Base-by-base conservation (phyloP, 495 filamentous ascomycete genomes). In the Lindgomyces ingoldianus region DNA sequence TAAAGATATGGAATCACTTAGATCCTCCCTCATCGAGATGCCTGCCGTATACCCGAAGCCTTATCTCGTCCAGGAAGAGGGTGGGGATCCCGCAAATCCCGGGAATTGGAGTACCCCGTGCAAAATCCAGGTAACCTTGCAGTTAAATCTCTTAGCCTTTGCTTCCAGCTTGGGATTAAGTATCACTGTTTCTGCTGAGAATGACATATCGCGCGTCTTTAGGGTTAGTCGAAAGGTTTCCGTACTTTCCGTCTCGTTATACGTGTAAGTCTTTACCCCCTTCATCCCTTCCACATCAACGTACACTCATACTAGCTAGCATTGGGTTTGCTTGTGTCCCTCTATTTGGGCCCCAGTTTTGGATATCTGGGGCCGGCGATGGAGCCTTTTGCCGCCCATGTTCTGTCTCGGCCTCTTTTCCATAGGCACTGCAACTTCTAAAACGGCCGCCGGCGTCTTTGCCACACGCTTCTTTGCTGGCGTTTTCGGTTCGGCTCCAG, bases 61-160 rank as follows among this genome's bases (percentile, higher is more conserved):
- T 6, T 14, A 39, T 6, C 14, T 39, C 6, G 33, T 39, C 14
- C 6, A 6, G 6, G 6, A 14, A 14, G 33, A 39, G 33, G 33
- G 6, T 14, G 33, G 33, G 14, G 33, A 39, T 39, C 14, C 33
- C 14, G 14, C 6, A 6, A 39, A 83, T 56, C 82, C 82, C 3
- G 72, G 75, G 27, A 83, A 83, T 62, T 83, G 78, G 77, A 60
- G 55, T 0, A 65, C 60, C 11, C 18, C 9, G 8, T 81, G 81
- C 61, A 83, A 81, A 67, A 74, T 68, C 56, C 82, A 76, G 75
- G 71, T 83, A 24, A 81, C 81, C 2, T 76, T 81, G 36, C 79
- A 80, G 46, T 60, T 84, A 60, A 75, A 77, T 3, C 77, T 83
- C 76, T 72, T 83, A 14, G 79, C 82, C 18, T 66, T 83, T n/a